Evolutionary conservation across 495 filamentous ascomycete genomes (phyloP), one percentile per base, ranked within the genome.

Genomic region (Amorphotheca resinae): DNA sequence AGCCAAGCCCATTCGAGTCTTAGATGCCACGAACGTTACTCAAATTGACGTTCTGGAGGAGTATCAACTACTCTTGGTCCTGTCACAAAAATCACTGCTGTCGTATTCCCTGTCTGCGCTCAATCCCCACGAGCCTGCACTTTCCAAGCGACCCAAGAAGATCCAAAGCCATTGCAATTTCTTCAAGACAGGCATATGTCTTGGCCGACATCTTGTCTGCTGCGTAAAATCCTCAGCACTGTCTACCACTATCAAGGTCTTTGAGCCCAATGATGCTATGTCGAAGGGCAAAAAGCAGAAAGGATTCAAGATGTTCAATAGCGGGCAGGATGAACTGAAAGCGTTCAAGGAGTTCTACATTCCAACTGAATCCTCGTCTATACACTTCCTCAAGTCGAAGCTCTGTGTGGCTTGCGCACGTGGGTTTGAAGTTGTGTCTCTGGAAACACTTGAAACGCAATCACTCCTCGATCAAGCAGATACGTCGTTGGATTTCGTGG

Each of bases 301-400:
- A 38, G 88, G 91, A 16, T 79, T 96, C 36, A 93, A 87, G 67
- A 87, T 99, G 80, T 87, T 96, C 66, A 83, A 85, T 57, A 78
- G 82, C 46, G 83, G 86, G 9, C 87, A 94, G 56, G 93, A 99
- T 52, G 84, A 91, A 37, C 69, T 99, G 41, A 93, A 87, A 58
- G 84, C 88, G 12, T 95, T 91, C 72, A 95, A 96, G 74, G 93
- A 99, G 68, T 95, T 95, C 57, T 96, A 96, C 63, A 95, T 99
- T 50, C 93, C 93, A 6, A 85, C 87, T 4, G 93, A 99, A 64
- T 89, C 87, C 5, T 86, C 80, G 2, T 95, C 88, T 36, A 88
- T 99, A 18, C 93, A 99, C 59, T 99, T 95, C 73, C 71, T 99
- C 48, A 86, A 87, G 49, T 89, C 85, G 48, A 96, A 93, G 54